Evolutionary conservation across 2,329 filamentous ascomycete genomes (phyloP).

Genomic region (Plectosphaerella plurivora): DNA sequence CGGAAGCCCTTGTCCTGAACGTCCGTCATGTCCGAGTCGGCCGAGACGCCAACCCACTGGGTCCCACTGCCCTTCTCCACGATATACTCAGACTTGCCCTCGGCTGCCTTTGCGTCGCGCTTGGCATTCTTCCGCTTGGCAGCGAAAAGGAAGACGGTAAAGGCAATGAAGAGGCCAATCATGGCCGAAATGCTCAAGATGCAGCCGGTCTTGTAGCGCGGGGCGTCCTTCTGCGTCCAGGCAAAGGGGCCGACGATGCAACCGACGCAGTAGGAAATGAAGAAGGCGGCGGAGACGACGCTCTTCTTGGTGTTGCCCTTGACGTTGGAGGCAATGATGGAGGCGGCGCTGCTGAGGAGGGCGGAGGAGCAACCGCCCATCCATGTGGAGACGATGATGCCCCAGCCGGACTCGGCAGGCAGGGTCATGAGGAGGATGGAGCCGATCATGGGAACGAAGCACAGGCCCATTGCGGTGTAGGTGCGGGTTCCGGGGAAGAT

Average conservation of each 20-base stretch:
- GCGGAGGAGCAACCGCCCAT: conserved; percentile 13
- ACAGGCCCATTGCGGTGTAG: conserved; percentile 16
- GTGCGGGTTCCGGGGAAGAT: conserved; percentile 13
- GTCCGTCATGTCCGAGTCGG: conserved; percentile 17
- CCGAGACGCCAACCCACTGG: conserved; percentile 5
- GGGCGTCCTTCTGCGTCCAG: conserved; percentile 16
- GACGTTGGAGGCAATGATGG: conserved; percentile 20
- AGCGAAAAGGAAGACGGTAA: background rate
- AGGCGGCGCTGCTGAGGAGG: conserved; percentile 12
- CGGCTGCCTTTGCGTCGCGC: background rate
- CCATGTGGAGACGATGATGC: conserved; percentile 18
- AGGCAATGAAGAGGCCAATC: conserved; percentile 9
- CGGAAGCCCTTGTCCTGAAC: conserved; percentile 16
- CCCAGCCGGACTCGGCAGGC: conserved; percentile 14
- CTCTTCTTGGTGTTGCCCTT: conserved; percentile 24
- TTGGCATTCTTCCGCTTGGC: conserved; percentile 2
- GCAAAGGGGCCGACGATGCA: conserved; percentile 18
- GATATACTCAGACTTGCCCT: conserved; percentile 3
- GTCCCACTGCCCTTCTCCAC: background rate
- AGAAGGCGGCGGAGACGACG: conserved; percentile 17
- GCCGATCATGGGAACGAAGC: conserved; percentile 7
- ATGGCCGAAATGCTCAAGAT: conserved; percentile 14
- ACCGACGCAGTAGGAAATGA: conserved; percentile 19
- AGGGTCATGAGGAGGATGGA: conserved; percentile 11
- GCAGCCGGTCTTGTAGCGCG: conserved; percentile 15